Base-by-base conservation (phyloP, 371 early-diverging fungal genomes). In the Mortierella sp. region DNA sequence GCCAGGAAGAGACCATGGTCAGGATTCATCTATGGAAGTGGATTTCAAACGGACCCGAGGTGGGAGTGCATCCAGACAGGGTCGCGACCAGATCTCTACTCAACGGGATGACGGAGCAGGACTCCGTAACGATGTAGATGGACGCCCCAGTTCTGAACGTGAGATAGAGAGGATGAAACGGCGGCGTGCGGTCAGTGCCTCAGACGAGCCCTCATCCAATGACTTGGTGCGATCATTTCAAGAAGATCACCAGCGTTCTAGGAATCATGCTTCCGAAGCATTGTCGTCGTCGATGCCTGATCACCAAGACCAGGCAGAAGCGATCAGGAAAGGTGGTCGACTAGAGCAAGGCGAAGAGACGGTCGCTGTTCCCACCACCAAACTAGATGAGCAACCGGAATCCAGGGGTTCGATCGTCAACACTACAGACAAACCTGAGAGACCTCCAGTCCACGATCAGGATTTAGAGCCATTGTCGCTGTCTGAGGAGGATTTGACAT, bases 91-190 rank as follows among this genome's bases (percentile, higher is more conserved):
- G 19, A 56, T 57, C 18, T 44, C 58, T 25, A 21, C 50, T 37
- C 47, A 46, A 28, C 64, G 66, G 16, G 43, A 53, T 47, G 75
- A 70, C 25, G 66, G 60, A 56, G 46, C 67, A 30, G 66, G 64
- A 19, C 56, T 53, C 55, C 75, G 64, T 11, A 50, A 62, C 23
- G 75, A 70, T 16, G 23, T n/a, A 7, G 73, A 64, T 43, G 46
- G 43, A 29, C 60, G 52, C 26, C 37, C 37, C 37, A 37, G 37
- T 37, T 37, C 37, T 9, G 37, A 37, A 9, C 37, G 37, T 37
- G 37, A 37, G 9, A 5, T 9, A 37, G 37, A 37, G 5, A 37
- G 9, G 37, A 37, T 37, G 37, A 37, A 37, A 37, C 37, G 37
- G 37, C 37, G 37, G 9, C 37, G 37, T 37, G 37, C 37, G 37